A percentile compares a stretch with the other conserved stretches of the same genome.
Conservation (phyloP, 345 rosid genomes). For the Ceriops tagal region DNA sequence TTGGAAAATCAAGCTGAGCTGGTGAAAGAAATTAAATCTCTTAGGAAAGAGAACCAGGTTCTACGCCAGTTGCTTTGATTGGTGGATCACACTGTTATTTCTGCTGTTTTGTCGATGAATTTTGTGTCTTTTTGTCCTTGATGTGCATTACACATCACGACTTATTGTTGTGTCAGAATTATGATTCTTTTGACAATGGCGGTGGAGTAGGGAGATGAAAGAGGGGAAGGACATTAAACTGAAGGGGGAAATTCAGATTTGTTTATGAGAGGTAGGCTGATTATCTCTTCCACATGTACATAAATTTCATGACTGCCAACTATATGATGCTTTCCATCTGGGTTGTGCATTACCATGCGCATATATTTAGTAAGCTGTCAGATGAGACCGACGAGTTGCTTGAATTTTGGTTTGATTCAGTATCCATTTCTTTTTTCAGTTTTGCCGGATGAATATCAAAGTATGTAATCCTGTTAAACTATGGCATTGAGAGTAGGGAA, state of each 20-base stretch:
- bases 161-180: background rate
- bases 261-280: slow-evolving; percentile 7
- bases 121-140: slow-evolving; percentile 2
- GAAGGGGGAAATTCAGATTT: slow-evolving; percentile 1
- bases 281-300: slow-evolving; percentile 18
- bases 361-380: no score
- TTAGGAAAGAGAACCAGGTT: slow-evolving; percentile 75
- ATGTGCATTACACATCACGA: background rate
- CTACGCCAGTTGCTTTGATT: slow-evolving; percentile 67
- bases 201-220: background rate
- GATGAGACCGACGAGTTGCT: no score
- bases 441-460: no score
- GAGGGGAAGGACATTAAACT: background rate
- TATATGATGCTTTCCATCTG: no score
- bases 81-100: slow-evolving; percentile 2
- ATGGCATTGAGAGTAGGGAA: no score
- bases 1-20: slow-evolving; percentile 83
- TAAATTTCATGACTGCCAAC: slow-evolving; percentile 2
- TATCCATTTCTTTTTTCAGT: no score
- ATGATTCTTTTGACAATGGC: slow-evolving; percentile 3
- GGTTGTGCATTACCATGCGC: no score
- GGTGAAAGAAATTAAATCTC: slow-evolving; percentile 66
- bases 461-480: no score
- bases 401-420: no score
- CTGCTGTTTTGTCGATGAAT: slow-evolving; percentile 2